Evolutionary conservation across 2,329 filamentous ascomycete genomes (phyloP), one percentile per base, ranked within the genome.

Genomic region (Elsinoe arachidis): DNA sequence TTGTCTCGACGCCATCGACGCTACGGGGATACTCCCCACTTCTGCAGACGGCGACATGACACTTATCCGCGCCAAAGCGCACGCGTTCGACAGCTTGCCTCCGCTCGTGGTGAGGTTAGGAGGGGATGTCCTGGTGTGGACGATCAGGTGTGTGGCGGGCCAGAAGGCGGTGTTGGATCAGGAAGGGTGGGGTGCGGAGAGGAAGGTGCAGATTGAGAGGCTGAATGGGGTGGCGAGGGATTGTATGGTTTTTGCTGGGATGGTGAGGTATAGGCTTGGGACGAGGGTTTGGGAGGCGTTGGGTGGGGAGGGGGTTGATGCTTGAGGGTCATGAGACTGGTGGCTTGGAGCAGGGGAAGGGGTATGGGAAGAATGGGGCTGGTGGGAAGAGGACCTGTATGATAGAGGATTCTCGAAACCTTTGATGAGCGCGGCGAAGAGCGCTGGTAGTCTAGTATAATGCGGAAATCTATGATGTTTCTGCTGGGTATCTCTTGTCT

Each of bases 91-190:
- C 14, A 78, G 80, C 1, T 80, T 95, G 39, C 82, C 90, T 3
- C 83, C 89, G 63, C 83, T 90, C 6, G 87, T 99, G 39, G 86
- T 91, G 2, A 85, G 89, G 69, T 95, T 93, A 67, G 85, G 96
- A 65, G 92, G 92, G 15, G 90, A 92, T 71, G 78, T 97, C 61
- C 80, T 99, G 61, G 86, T 96, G 75, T 97, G 93, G 93, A 90
- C 90, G 52, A 89, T 99, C 63, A 81, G 86, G 41, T 90, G 88
- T 74, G 95, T 91, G 72, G 85, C 86, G 52, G 81, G 84, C 58
- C 86, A 96, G 72, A 82, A 88, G 61, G 85, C 87, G 64, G 77
- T 84, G 60, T 78, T 95, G 47, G 79, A 80, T 57, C 80, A 78
- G 59, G 84, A 85, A 26, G 81, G 86, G 64, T 96, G 87, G 74